Percentiles rank a stretch among this genome's conserved stretches.
These are phyloP conservation scores for Camellia granthamiana DNA, from an alignment of 148 eudicot genomes.

Conservation along the genomic window DNA sequence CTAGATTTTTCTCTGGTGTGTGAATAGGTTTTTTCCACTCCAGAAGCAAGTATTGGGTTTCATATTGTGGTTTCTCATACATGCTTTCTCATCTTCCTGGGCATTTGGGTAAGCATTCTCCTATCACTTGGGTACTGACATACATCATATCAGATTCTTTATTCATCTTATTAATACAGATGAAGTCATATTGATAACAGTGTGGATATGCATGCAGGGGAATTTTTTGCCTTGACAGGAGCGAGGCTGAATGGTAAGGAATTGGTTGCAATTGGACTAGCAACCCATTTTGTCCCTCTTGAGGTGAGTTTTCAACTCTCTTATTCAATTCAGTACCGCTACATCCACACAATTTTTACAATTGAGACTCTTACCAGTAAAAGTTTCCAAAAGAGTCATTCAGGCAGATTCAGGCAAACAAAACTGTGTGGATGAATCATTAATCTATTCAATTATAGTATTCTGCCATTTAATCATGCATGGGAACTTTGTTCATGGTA, in stretches of 20 bases:
- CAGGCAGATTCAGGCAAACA: no score
- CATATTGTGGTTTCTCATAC: slow-evolving; percentile 90
- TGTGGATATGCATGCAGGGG: slow-evolving; percentile 51
- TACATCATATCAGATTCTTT: not conserved
- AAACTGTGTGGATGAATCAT: no score
- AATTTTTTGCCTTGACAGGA: slow-evolving; percentile 89
- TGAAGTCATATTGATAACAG: slow-evolving; percentile 8
- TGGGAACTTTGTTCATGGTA: not conserved
- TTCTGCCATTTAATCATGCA: not conserved
- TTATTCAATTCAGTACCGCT: no score
- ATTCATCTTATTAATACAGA: not conserved
- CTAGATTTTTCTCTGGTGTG: not conserved
- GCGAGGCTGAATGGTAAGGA: slow-evolving; percentile 77
- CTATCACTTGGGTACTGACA: not conserved
- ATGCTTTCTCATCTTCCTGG: slow-evolving; percentile 87
- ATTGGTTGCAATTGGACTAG: slow-evolving; percentile 77
- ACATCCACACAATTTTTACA: no score
- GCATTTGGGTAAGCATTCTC: slow-evolving; percentile 55
- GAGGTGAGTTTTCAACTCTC: slow-evolving; percentile 48
- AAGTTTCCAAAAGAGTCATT: no score
- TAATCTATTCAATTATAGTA: not conserved
- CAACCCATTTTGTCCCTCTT: slow-evolving; percentile 89
- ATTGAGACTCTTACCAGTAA: no score
- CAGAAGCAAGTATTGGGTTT: slow-evolving; percentile 93
- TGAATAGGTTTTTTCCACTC: slow-evolving; percentile 77